phyloP scores from a whole-genome alignment of 2,329 filamentous ascomycete species.

The Pyrenochaeta sp. region DNA sequence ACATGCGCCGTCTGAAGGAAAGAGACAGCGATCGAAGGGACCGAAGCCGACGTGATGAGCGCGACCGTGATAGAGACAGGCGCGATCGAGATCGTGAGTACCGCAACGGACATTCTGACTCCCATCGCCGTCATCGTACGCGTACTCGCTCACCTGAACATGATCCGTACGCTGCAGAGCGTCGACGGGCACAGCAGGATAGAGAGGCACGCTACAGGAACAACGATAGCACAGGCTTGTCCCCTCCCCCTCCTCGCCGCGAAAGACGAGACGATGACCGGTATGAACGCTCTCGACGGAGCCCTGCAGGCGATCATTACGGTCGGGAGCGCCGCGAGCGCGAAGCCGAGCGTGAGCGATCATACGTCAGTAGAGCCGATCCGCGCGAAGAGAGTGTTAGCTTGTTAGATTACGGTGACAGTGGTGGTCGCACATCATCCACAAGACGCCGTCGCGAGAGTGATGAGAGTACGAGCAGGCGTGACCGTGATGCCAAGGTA shows the following conservation, averaged over 20 bases:
- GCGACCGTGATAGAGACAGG: constrained; percentile 56
- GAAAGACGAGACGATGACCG: constrained; percentile 51
- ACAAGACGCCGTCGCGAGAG: constrained; percentile 77
- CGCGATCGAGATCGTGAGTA: constrained; percentile 51
- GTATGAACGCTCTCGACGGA: constrained; percentile 64
- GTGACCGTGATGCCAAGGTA: constrained; percentile 57
- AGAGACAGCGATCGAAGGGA: constrained; percentile 75
- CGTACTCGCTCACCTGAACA: constrained; percentile 88
- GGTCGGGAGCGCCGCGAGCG: constrained; percentile 87
- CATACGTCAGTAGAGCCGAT: constrained; percentile 81
- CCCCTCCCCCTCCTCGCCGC: constrained; percentile 58
- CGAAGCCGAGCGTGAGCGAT: constrained; percentile 87
- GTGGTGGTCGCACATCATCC: constrained; percentile 59
- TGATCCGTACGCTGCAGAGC: constrained; percentile 94
- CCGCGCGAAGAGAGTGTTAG: constrained; percentile 77
- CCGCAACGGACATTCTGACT: constrained; percentile 50
- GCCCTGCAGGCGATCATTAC: constrained; percentile 70
- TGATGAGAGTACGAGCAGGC: constrained; percentile 61
- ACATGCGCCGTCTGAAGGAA: constrained; percentile 88
- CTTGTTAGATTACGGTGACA: constrained; percentile 89
- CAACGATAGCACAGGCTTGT: constrained; percentile 71
- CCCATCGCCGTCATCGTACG: constrained; percentile 59
- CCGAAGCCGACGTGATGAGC: constrained; percentile 48
- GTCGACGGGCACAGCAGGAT: constrained; percentile 90
- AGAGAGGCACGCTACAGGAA: constrained; percentile 94